Conservation (phyloP, 495 filamentous ascomycete genomes). For the Copromyces sp. region DNA sequence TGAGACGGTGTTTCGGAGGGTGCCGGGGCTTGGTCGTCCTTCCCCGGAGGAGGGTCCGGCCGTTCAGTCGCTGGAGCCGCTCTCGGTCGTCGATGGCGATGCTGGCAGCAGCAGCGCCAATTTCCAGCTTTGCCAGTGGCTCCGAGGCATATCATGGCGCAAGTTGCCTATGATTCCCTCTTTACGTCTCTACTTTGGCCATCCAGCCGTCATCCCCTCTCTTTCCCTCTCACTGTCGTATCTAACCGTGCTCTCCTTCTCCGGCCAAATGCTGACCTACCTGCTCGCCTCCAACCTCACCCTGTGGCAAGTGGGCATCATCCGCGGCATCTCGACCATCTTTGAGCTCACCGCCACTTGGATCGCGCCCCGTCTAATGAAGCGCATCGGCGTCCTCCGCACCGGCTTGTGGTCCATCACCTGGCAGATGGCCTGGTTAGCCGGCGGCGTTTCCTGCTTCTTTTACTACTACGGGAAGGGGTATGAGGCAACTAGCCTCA, state of each 20-base stretch:
- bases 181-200: constrained; percentile 31
- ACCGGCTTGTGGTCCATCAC: constrained; percentile 54
- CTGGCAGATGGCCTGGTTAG: constrained; percentile 49
- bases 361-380: constrained; percentile 40
- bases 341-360: constrained; percentile 43
- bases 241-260: constrained; percentile 49
- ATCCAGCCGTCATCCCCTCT: constrained; percentile 42
- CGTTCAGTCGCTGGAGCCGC: neutral
- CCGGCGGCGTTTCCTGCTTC: constrained; percentile 32
- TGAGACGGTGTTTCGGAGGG: constrained; percentile 25
- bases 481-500: neutral
- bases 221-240: constrained; percentile 46
- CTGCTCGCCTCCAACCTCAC: constrained; percentile 34
- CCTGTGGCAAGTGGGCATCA: constrained; percentile 27
- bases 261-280: constrained; percentile 51
- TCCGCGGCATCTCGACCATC: constrained; percentile 25
- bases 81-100: neutral
- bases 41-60: neutral
- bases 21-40: constrained; percentile 2
- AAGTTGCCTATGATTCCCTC: constrained; percentile 7
- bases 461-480: constrained; percentile 22
- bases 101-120: neutral
- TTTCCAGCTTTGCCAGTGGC: neutral
- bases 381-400: constrained; percentile 44
- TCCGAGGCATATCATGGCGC: neutral